phyloP scores from a whole-genome alignment of 495 filamentous ascomycete species.

The Alectoria sarmentosa region DNA sequence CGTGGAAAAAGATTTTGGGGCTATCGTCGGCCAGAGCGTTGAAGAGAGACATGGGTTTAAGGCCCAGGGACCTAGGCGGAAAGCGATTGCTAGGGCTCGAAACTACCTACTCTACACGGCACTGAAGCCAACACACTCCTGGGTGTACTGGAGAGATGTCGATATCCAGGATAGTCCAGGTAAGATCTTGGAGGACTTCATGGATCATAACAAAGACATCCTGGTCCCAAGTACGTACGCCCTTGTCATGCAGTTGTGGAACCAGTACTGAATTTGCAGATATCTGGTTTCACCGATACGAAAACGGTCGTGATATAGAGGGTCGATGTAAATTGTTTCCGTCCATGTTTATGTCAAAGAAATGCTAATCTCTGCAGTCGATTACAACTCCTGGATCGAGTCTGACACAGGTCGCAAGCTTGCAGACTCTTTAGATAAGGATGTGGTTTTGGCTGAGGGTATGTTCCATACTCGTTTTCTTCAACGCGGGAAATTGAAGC shows the following conservation, averaged over 20 bases:
- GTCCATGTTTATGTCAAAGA: conserved; percentile 9
- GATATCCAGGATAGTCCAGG: conserved; percentile 88
- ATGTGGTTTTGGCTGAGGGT: conserved; percentile 84
- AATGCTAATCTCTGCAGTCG: conserved; percentile 49
- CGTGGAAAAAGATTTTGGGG: conserved; percentile 84
- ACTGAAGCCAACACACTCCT: conserved; percentile 87
- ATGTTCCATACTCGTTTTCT: conserved; percentile 3
- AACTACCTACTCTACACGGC: conserved; percentile 86
- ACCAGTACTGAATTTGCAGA: conserved; percentile 44
- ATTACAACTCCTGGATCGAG: conserved; percentile 99
- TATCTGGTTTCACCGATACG: conserved; percentile 96
- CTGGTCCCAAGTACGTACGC: conserved; percentile 81
- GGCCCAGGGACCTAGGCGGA: conserved; percentile 84
- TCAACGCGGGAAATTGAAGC: not conserved
- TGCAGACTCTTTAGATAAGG: conserved; percentile 61
- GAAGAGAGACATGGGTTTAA: conserved; percentile 77
- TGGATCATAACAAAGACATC: conserved; percentile 86
- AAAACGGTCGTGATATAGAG: conserved; percentile 77
- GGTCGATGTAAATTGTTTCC: conserved; percentile 37
- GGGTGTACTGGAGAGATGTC: conserved; percentile 98
- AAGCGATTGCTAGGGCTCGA: conserved; percentile 79
- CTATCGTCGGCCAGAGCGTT: conserved; percentile 60
- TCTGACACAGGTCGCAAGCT: conserved; percentile 74
- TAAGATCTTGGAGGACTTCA: conserved; percentile 89
- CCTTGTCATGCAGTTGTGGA: not conserved